phyloP scores from a whole-genome alignment of 1,284 basidiomycete species.

The Ustilago sp. region DNA sequence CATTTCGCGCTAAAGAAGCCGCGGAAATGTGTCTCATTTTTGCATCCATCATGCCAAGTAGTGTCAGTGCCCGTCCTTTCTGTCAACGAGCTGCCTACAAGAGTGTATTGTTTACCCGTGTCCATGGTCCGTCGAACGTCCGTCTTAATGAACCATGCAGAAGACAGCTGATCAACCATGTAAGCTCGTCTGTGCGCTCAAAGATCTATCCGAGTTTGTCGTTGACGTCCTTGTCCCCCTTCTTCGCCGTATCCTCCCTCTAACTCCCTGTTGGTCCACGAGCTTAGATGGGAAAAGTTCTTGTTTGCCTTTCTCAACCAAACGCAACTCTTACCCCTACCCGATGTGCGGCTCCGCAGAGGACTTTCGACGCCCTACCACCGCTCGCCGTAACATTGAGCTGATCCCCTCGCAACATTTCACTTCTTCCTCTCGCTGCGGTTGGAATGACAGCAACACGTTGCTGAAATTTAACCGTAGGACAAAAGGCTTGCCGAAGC shows the following conservation, averaged over 20 bases:
- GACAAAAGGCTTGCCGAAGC: not conserved
- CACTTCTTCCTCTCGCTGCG: not conserved
- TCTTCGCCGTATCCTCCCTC: not conserved
- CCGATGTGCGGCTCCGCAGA: no score
- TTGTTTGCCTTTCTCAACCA: not conserved
- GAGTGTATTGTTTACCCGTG: no score
- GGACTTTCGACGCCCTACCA: no score
- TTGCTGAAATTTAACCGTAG: not conserved
- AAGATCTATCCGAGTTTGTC: not conserved
- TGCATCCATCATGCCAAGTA: not conserved
- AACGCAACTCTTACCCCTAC: no score
- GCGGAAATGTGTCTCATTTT: slow-evolving; percentile 4
- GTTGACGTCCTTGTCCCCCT: not conserved
- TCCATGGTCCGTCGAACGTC: not conserved
- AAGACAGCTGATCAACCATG: slow-evolving; percentile 1
- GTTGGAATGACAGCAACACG: not conserved
- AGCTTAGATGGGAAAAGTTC: not conserved
- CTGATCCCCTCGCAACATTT: no score
- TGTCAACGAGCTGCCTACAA: not conserved
- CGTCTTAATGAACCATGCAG: not conserved
- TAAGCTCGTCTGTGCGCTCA: not conserved
- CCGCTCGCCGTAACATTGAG: no score
- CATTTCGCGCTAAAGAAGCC: slow-evolving; percentile 1
- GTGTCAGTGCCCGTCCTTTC: not conserved
- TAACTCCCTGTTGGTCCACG: not conserved